These are phyloP conservation scores for Colletotrichum agaves DNA, from an alignment of 2,329 filamentous ascomycete genomes.

Conservation along the genomic window DNA sequence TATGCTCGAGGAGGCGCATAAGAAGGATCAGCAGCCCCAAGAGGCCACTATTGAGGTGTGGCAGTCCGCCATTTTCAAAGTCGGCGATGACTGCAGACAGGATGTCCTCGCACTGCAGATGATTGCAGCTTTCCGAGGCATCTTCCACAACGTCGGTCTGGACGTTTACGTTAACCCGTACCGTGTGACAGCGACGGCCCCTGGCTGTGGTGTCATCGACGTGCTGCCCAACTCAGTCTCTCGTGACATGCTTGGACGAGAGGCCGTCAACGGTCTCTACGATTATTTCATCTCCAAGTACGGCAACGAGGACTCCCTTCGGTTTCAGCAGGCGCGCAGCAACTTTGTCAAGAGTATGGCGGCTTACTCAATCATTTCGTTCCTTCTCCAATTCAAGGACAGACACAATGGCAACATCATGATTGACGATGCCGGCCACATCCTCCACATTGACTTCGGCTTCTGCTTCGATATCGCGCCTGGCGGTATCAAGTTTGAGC, in stretches of 20 bases:
- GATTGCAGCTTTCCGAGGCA: slow-evolving; percentile 96
- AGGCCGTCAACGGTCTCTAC: slow-evolving; percentile 97
- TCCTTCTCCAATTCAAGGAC: slow-evolving; percentile 98
- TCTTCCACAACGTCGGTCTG: slow-evolving; percentile 93
- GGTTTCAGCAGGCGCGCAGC: slow-evolving; percentile 92
- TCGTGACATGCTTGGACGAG: slow-evolving; percentile 96
- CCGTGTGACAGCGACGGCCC: slow-evolving; percentile 95
- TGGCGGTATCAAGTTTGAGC: slow-evolving; percentile 96
- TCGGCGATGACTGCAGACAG: slow-evolving; percentile 97
- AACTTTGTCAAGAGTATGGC: slow-evolving; percentile 99
- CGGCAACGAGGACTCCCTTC: slow-evolving; percentile 92
- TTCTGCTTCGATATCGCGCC: slow-evolving; percentile 99
- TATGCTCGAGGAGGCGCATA: slow-evolving; percentile 59
- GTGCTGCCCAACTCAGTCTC: slow-evolving; percentile 98
- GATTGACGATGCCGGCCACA: slow-evolving; percentile 97
- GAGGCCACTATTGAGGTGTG: slow-evolving; percentile 87
- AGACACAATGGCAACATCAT: slow-evolving; percentile 99
- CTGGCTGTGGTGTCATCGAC: slow-evolving; percentile 97
- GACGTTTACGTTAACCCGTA: slow-evolving; percentile 98
- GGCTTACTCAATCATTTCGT: slow-evolving; percentile 96
- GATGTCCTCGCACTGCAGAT: slow-evolving; percentile 97
- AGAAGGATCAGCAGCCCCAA: slow-evolving; percentile 45
- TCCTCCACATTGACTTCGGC: slow-evolving; percentile 98
- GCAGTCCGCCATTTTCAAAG: slow-evolving; percentile 99
- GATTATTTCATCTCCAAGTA: slow-evolving; percentile 99